phyloP scores from a whole-genome alignment of 2,329 filamentous ascomycete species.

The Sphaerostilbella broomeana region DNA sequence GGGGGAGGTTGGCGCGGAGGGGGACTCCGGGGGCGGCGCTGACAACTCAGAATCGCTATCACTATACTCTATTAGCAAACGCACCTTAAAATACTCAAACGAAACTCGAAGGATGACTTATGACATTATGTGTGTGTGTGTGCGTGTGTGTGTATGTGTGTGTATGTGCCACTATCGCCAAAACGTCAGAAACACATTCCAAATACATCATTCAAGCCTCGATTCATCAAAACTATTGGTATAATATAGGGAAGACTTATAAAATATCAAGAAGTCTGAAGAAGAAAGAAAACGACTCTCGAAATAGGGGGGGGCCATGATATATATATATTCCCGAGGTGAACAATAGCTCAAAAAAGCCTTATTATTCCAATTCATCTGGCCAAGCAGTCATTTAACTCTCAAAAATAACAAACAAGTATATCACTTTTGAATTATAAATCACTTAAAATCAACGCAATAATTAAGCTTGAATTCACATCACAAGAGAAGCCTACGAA shows the following conservation, averaged over 20 bases:
- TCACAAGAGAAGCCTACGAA: background rate
- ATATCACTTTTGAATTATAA: constrained; percentile 5
- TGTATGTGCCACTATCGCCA: too few species aligned
- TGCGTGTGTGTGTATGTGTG: too few species aligned
- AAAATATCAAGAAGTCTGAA: background rate
- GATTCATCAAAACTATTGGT: background rate
- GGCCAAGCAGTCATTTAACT: background rate
- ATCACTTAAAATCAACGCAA: background rate
- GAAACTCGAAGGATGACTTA: background rate
- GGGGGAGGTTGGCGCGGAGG: too few species aligned
- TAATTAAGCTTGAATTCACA: constrained; percentile 4
- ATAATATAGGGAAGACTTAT: background rate
- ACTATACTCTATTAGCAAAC: background rate
- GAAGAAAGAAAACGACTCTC: background rate
- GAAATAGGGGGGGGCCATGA: background rate
- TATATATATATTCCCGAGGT: background rate
- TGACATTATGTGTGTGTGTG: background rate
- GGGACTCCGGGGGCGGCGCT: too few species aligned
- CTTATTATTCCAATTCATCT: constrained; percentile 1
- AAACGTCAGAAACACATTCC: too few species aligned
- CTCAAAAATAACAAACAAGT: constrained; percentile 1
- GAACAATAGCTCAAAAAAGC: background rate
- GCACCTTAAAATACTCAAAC: background rate
- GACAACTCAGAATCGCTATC: too few species aligned
- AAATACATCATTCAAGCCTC: background rate